A percentile compares a stretch with the other conserved stretches of the same genome.
phyloP scores from a whole-genome alignment of 2,329 filamentous ascomycete genomes.

The Alternaria viburni region DNA sequence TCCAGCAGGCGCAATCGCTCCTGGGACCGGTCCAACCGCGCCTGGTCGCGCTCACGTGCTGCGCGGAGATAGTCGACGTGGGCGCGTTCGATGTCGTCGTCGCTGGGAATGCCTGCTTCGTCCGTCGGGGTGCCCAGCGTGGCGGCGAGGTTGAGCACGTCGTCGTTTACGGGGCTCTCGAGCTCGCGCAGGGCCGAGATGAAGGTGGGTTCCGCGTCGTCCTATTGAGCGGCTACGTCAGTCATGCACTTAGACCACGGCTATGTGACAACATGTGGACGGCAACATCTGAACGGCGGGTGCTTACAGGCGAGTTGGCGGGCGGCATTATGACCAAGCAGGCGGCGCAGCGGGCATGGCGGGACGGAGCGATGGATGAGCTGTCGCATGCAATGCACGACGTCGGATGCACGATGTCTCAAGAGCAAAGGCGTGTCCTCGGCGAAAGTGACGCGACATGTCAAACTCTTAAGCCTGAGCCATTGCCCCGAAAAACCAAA shows the following conservation, averaged over 20 bases:
- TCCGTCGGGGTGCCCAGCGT: constrained; percentile 53
- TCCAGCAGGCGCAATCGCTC: constrained; percentile 39
- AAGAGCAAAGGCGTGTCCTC: constrained; percentile 6
- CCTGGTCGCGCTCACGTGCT: constrained; percentile 41
- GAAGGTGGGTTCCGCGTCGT: constrained; percentile 48
- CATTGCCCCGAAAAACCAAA: constrained; percentile 6
- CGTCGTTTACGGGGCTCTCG: constrained; percentile 53
- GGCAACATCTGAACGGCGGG: not conserved
- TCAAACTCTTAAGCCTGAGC: not conserved
- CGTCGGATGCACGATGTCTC: constrained; percentile 8
- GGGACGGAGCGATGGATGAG: constrained; percentile 6
- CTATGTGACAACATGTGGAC: not conserved
- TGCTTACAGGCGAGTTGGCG: constrained; percentile 41
- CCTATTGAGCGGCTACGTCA: constrained; percentile 35
- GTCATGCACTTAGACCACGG: constrained; percentile 9
- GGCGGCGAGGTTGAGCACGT: constrained; percentile 56
- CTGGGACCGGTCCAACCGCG: constrained; percentile 24
- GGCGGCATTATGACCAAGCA: constrained; percentile 40
- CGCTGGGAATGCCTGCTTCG: not conserved
- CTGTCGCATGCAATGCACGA: constrained; percentile 7
- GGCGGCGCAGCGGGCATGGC: constrained; percentile 23
- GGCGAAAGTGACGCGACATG: constrained; percentile 3
- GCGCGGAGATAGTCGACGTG: constrained; percentile 50
- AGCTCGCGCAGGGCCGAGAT: constrained; percentile 56
- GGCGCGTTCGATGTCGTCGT: constrained; percentile 24